phyloP scores from a whole-genome alignment of 2,329 filamentous ascomycete species.

The Curvularia lunata region DNA sequence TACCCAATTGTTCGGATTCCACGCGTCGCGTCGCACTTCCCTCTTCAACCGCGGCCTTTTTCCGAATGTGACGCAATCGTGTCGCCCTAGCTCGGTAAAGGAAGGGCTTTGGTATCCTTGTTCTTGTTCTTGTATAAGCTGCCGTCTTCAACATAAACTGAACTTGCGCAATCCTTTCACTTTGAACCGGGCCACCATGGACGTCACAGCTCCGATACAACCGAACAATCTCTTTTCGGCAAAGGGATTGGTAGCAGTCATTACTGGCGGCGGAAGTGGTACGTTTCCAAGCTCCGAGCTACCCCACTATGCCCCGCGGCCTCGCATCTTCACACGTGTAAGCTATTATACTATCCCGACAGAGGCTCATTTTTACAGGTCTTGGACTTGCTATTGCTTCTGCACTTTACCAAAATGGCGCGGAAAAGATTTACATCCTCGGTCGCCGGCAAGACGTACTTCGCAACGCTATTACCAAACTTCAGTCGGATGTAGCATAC shows the following conservation, averaged over 20 bases:
- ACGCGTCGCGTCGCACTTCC: background rate
- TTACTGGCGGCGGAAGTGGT: slow-evolving; percentile 54
- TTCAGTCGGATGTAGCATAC: slow-evolving; percentile 40
- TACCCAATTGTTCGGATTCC: slow-evolving; percentile 21
- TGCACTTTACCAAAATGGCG: slow-evolving; percentile 51
- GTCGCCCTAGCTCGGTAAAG: slow-evolving; percentile 10
- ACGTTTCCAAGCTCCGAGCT: slow-evolving; percentile 29
- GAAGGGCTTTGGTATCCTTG: slow-evolving; percentile 16
- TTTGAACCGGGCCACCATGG: slow-evolving; percentile 34
- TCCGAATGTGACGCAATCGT: slow-evolving; percentile 23
- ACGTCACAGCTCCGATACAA: slow-evolving; percentile 43
- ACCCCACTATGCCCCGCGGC: slow-evolving; percentile 38
- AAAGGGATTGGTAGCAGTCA: slow-evolving; percentile 49
- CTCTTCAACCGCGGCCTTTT: slow-evolving; percentile 8
- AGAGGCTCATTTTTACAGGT: slow-evolving; percentile 32
- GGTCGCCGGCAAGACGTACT: slow-evolving; percentile 53
- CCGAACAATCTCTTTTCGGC: slow-evolving; percentile 49
- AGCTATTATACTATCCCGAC: background rate
- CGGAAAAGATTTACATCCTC: slow-evolving; percentile 54
- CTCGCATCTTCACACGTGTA: slow-evolving; percentile 1
- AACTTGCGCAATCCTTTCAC: background rate
- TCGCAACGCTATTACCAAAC: slow-evolving; percentile 47
- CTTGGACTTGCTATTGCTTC: slow-evolving; percentile 51
- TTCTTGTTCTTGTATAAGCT: slow-evolving; percentile 10
- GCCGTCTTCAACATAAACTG: background rate